Base-by-base conservation (phyloP, 176 grass and related monocot species). In the Eremochloa ophiuroides region DNA sequence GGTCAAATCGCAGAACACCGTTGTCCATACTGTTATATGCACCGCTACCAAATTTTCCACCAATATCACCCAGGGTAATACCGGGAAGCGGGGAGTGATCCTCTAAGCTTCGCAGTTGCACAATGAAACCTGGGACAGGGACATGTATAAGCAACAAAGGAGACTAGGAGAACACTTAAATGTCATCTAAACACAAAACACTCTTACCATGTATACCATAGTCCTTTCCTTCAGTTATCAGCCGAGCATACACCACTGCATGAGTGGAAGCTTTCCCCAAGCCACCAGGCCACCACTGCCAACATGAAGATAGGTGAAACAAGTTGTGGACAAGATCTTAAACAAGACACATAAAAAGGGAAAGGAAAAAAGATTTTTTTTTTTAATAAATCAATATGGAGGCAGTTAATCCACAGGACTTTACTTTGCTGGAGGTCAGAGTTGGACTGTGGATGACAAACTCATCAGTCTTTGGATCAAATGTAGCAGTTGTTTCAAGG, bases 11-110 rank as follows among this genome's bases (percentile, higher is more conserved):
- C 34, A 99, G 76, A 89, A 99, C 87, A 71, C 96, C 93, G 88
- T 99, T 99, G 71, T 99, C 96, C 96, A 95, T 99, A 63, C 88
- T 93, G 79, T 99, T 99, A 79, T 95, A 99, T 47, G 95, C 95
- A 71, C 90, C 95, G 31, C 91, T 98, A 58, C 96, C 96, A 84
- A 99, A 99, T 76, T 99, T 99, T 25, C 84, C 81, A 50, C 96
- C 96, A 79, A 99, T 99, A 88, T 99, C 96, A 93, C 96, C 96
- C 55, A 95, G 70, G 43, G 85, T 93, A 55, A 99, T 76, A 56
- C 96, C 96, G 80, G 93, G 93, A 82, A 99, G 93, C 5, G 96
- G 96, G 15, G 87, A 89, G 77, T 99, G 96, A 50, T 99, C 93
- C 71, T 99, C 93, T 75, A 99, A 91, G 84, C 93, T 95, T 81